Evolutionary conservation across 2,329 filamentous ascomycete species (phyloP).

Genomic region (Penicillium crustosum): DNA sequence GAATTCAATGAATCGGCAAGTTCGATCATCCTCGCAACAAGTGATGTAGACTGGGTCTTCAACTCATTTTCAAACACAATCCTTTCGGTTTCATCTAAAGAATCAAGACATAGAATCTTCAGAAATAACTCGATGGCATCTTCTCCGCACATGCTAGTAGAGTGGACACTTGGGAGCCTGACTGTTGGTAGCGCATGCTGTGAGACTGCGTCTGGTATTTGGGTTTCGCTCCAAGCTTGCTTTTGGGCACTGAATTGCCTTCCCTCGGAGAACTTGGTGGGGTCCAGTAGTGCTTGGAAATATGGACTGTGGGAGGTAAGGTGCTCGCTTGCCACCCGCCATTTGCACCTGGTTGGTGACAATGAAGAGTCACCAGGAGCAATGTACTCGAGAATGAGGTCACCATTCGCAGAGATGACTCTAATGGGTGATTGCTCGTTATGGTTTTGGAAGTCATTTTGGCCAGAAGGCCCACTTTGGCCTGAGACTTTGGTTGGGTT

Average conservation of each 20-base stretch:
- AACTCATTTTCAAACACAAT: slow-evolving; percentile 27
- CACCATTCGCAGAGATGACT: slow-evolving; percentile 32
- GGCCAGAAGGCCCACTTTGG: neutral
- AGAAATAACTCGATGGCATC: slow-evolving; percentile 38
- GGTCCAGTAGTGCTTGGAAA: slow-evolving; percentile 42
- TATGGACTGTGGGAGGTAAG: slow-evolving; percentile 40
- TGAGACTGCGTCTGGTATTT: neutral
- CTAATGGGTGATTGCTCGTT: slow-evolving; percentile 9
- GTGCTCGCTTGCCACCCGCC: slow-evolving; percentile 36
- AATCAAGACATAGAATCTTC: slow-evolving; percentile 31
- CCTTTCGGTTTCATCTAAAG: slow-evolving; percentile 23
- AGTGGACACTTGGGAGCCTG: slow-evolving; percentile 26
- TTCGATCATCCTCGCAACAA: slow-evolving; percentile 35
- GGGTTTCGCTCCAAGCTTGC: slow-evolving; percentile 11
- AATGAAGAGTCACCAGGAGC: slow-evolving; percentile 5
- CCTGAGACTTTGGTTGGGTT: neutral
- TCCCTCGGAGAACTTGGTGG: slow-evolving; percentile 45
- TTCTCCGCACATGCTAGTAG: slow-evolving; percentile 30
- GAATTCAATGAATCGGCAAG: slow-evolving; percentile 40
- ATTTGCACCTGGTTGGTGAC: slow-evolving; percentile 21
- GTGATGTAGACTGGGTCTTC: slow-evolving; percentile 29
- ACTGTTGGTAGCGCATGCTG: slow-evolving; percentile 28
- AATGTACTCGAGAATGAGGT: slow-evolving; percentile 39
- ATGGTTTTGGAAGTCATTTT: neutral
- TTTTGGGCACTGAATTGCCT: slow-evolving; percentile 33